phyloP scores from a whole-genome alignment of 495 filamentous ascomycete genomes.

The Aeminium ludgeri region DNA sequence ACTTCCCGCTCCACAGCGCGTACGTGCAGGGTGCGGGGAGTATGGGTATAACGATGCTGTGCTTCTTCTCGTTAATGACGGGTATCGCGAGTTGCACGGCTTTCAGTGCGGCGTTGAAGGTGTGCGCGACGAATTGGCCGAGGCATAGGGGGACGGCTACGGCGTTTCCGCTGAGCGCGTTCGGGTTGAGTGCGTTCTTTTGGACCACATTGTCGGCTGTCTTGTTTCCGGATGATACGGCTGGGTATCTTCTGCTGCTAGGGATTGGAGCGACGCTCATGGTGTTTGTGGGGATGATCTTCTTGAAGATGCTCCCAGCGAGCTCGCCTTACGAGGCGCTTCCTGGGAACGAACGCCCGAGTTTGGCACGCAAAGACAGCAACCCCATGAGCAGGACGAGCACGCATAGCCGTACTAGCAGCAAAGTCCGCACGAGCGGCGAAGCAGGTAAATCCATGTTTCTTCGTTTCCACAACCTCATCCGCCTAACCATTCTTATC shows the following conservation, averaged over 20 bases:
- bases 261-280: slow-evolving; percentile 63
- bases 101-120: slow-evolving; percentile 74
- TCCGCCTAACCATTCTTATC: neutral
- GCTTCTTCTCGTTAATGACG: slow-evolving; percentile 67
- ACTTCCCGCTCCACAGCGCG: slow-evolving; percentile 22
- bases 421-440: slow-evolving; percentile 6
- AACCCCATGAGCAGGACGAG: slow-evolving; percentile 6
- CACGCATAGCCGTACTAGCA: slow-evolving; percentile 13
- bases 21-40: slow-evolving; percentile 39
- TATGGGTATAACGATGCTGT: slow-evolving; percentile 51
- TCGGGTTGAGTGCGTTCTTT: slow-evolving; percentile 92
- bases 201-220: slow-evolving; percentile 64
- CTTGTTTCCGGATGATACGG: slow-evolving; percentile 71
- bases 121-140: slow-evolving; percentile 73
- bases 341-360: slow-evolving; percentile 25
- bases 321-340: slow-evolving; percentile 44
- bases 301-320: slow-evolving; percentile 7
- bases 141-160: slow-evolving; percentile 84
- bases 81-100: slow-evolving; percentile 77
- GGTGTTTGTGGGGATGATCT: slow-evolving; percentile 52
- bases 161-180: slow-evolving; percentile 78
- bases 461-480: too few species aligned
- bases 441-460: slow-evolving; percentile 6
- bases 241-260: slow-evolving; percentile 61
- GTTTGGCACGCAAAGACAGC: slow-evolving; percentile 7